Evolutionary conservation across 108 stramenopile species (phyloP).

Genomic region (Parietichytrium sp.): DNA sequence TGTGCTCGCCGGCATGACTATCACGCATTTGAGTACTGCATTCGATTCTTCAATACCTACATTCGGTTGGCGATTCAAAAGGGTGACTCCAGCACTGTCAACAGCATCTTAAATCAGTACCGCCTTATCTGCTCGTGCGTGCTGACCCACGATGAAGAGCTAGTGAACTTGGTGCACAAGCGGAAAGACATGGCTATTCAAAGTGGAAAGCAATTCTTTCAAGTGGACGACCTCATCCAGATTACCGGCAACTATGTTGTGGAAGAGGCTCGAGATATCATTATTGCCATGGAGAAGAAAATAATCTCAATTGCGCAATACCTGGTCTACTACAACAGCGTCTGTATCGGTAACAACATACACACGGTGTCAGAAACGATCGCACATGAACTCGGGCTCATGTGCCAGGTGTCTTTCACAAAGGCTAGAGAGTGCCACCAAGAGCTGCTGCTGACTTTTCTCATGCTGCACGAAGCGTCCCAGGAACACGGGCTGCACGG

Average conservation of each 20-base stretch:
- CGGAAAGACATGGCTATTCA: background rate
- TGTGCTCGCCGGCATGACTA: background rate
- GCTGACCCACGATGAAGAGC: background rate
- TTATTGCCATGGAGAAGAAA: slow-evolving; percentile 34
- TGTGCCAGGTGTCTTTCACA: background rate
- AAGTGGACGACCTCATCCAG: slow-evolving; percentile 32
- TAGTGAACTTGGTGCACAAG: slow-evolving; percentile 12
- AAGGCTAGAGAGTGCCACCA: background rate
- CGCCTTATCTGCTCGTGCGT: background rate
- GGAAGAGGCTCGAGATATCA: slow-evolving; percentile 16
- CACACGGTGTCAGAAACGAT: background rate
- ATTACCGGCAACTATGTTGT: slow-evolving; percentile 5
- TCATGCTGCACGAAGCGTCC: slow-evolving; percentile 4
- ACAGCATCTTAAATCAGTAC: background rate
- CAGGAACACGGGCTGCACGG: background rate
- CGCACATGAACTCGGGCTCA: background rate
- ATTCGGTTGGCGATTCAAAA: background rate
- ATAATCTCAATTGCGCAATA: background rate
- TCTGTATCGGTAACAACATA: background rate
- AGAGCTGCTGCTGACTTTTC: background rate
- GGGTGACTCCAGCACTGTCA: background rate
- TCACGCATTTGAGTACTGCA: slow-evolving; percentile 33
- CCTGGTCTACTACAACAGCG: background rate
- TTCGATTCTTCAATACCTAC: slow-evolving; percentile 1
- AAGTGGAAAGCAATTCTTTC: background rate